Conservation (phyloP, 495 filamentous ascomycete species). For the Rostrohypoxylon terebratum region DNA sequence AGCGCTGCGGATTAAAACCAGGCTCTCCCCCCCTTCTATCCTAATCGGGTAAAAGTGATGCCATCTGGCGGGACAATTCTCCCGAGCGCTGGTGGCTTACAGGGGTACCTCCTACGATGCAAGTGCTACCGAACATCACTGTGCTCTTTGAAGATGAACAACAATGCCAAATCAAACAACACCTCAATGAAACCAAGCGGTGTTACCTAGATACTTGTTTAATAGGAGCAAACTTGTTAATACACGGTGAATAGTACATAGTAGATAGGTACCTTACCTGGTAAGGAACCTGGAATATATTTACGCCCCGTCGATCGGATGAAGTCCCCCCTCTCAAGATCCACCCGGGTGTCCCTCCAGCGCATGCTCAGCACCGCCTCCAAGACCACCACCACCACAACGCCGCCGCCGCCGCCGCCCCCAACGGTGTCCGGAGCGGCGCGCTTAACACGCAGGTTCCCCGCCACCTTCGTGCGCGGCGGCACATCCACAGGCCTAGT, state of each 20-base stretch:
- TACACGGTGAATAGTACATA: background rate
- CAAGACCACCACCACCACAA: too few relatives aligned
- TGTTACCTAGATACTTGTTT: background rate
- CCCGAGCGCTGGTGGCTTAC: background rate
- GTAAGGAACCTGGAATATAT: background rate
- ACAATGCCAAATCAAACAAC: background rate
- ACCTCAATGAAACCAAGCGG: background rate
- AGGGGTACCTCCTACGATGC: background rate
- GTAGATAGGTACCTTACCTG: too few relatives aligned
- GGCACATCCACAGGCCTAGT: conserved; percentile 78
- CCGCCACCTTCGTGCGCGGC: conserved; percentile 77
- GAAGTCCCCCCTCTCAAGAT: background rate
- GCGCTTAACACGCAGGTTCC: conserved; percentile 51
- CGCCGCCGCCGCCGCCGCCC: background rate
- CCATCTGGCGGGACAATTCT: background rate
- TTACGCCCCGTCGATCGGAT: background rate
- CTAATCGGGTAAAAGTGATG: conserved; percentile 11
- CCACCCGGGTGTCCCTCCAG: background rate
- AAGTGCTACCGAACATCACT: background rate
- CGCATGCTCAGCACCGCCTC: background rate
- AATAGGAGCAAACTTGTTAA: background rate
- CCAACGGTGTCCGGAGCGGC: background rate
- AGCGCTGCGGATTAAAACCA: background rate
- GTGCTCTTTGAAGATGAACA: background rate
- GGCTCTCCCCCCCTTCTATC: background rate